Evolutionary conservation across 805 yeast genomes (phyloP).

Genomic region (Kockiozyma suomiensis): DNA sequence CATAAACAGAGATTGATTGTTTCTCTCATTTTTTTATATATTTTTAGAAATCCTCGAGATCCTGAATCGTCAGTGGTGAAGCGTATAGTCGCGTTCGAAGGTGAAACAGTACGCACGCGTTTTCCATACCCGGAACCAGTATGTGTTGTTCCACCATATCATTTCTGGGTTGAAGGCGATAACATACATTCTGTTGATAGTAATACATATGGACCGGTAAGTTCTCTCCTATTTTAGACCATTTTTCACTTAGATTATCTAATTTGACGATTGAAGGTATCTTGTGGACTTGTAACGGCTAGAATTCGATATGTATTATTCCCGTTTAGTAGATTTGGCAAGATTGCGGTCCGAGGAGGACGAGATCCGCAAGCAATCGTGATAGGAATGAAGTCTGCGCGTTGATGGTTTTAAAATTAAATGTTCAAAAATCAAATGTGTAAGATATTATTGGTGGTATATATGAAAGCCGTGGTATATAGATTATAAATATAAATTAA

Average conservation of each 20-base stretch:
- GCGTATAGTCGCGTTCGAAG: constrained; percentile 73
- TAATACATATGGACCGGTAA: constrained; percentile 82
- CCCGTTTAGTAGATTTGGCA: constrained; percentile 65
- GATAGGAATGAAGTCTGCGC: neutral
- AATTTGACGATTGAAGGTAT: constrained; percentile 36
- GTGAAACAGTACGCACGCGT: constrained; percentile 66
- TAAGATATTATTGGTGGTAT: no score
- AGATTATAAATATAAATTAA: no score
- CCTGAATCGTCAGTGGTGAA: constrained; percentile 78
- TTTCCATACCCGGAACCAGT: constrained; percentile 65
- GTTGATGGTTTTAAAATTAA: no score
- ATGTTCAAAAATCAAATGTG: neutral
- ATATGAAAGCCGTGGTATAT: no score
- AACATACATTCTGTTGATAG: constrained; percentile 77
- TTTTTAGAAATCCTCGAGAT: constrained; percentile 56
- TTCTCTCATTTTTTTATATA: no score
- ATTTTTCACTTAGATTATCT: neutral
- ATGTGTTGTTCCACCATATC: constrained; percentile 72
- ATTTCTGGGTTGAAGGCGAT: constrained; percentile 95
- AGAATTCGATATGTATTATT: constrained; percentile 68
- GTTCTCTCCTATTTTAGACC: constrained; percentile 7
- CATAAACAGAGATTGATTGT: no score
- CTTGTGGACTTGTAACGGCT: constrained; percentile 78
- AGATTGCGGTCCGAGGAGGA: constrained; percentile 52
- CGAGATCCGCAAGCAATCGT: constrained; percentile 37